Base-by-base conservation (phyloP, 306 rosid genomes). In the Cicer yamashitae region DNA sequence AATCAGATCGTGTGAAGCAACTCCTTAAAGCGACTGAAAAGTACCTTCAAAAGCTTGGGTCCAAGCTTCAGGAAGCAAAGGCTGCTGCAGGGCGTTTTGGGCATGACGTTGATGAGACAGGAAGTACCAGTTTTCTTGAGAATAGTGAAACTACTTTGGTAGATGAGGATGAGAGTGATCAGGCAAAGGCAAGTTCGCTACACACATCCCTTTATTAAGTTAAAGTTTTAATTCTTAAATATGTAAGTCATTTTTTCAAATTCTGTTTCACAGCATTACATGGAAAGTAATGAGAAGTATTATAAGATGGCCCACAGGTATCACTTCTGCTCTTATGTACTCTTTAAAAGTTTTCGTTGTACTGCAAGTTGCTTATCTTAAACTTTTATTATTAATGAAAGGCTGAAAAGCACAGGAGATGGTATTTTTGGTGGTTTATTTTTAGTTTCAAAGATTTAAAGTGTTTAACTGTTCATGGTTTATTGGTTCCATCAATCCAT, bases 261-360 rank as follows among this genome's bases (percentile, higher is more conserved):
- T 47, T 89, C 69, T 67, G 73, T 71, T 77, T 83, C 81, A 62
- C 98, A 96, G 99, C 99, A 96, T 87, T 96, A 96, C 81, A 46
- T 88, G 96, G 99, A 92, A 83, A 96, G 99, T 89, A 96, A 96
- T 75, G 99, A 96, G 86, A 96, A 96, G 86, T 92, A 96, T 89
- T 96, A 96, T 83, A 34, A 85, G 96, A 96, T 96, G 99, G 99
- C 99, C 65, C 99, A 96, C 87, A 92, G 98, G 99, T 96, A 86
- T 58, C 37, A 1, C 37, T 71, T 64, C 71, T 67, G 77, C 58
- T 56, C 77, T 75, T 71, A 61, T 80, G 34, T 82, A 37, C 60
- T 82, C 41, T 6, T 43, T 56, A 44, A 59, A 41, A 40, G 41
- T 41, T 53, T 76, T 70, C 59, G 38, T 68, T 59, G 82, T 63